Evolutionary conservation across 2,329 filamentous ascomycete genomes (phyloP).

Genomic region (Canariomyces notabilis): DNA sequence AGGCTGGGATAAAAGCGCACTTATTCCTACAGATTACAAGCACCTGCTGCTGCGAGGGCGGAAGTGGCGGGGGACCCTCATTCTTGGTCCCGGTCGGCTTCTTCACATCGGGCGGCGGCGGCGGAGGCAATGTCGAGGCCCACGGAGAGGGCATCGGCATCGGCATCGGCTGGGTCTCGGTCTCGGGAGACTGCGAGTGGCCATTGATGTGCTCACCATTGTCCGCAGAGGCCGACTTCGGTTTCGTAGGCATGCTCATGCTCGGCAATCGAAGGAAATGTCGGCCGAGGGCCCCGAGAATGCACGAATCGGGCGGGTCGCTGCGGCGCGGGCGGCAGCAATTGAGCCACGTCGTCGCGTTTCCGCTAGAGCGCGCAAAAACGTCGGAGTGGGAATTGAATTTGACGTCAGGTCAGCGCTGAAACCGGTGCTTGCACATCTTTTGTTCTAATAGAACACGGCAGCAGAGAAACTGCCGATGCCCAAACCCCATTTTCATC

Average conservation of each 20-base stretch:
- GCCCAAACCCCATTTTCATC: neutral
- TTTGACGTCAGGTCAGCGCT: neutral
- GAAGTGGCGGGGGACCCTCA: slow-evolving; percentile 1
- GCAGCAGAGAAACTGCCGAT: neutral
- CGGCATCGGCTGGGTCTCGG: too few relatives aligned
- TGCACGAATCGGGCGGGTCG: slow-evolving; percentile 10
- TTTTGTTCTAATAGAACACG: neutral
- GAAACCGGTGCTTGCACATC: neutral
- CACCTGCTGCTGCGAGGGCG: slow-evolving; percentile 13
- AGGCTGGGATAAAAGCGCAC: slow-evolving; percentile 15
- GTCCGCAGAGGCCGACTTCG: slow-evolving; percentile 9
- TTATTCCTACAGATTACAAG: slow-evolving; percentile 27
- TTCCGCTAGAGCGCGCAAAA: too few relatives aligned
- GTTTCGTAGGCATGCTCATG: slow-evolving; percentile 19
- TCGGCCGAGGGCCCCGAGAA: slow-evolving; percentile 8
- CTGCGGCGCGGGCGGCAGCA: slow-evolving; percentile 3
- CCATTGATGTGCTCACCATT: slow-evolving; percentile 4
- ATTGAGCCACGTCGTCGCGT: neutral
- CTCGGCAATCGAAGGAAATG: slow-evolving; percentile 4
- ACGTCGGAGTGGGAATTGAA: neutral
- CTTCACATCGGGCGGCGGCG: slow-evolving; percentile 6
- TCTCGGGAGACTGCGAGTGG: neutral
- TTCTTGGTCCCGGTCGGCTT: slow-evolving; percentile 9
- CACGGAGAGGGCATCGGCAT: slow-evolving; percentile 4
- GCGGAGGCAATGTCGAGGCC: slow-evolving; percentile 4